Evolutionary conservation across 1,139 yeast genomes (phyloP), one percentile per base, ranked within the genome.

Genomic region (Wickerhamiella pararugosa): DNA sequence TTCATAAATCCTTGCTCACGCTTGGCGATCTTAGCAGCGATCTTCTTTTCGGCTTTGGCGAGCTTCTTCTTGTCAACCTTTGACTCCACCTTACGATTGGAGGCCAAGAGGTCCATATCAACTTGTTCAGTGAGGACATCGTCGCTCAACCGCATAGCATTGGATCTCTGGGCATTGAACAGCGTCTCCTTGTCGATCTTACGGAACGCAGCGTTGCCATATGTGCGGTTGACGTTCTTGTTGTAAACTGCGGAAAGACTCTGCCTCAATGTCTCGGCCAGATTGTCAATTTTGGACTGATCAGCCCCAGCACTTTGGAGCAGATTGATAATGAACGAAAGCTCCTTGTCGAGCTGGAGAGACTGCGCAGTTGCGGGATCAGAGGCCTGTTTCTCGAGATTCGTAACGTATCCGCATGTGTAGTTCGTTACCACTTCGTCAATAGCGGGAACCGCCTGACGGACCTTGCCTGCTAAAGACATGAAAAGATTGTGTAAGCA

Each of bases 11-110:
- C 82, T 57, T 79, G 77, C 54, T 82, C 82, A 60, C 96, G 77
- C 67, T 90, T 87, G 38, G 95, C 96, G 51, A 87, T 87, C 63
- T 90, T 90, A 57, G 90, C 86, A 32, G 96, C 96, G 60, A 90
- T 87, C 68, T 90, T 90, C 57, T 87, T 75, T 66, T 90, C 98
- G 47, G 95, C 98, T 64, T 90, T 90, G 59, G 87, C 96, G 58
- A 90, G 74, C 63, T 90, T 90, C 76, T 86, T 87, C 69, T 79
- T 81, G 61, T 90, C 98, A 40, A 90, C 99, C 57, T 93, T 75
- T 44, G 92, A 78, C 60, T 90, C 97, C 66, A 86, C 80, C 54
- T 79, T 78, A 63, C 95, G 73, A 36, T 37, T 44, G 41, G 96
- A 95, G 1, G 93, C 71, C 51, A 87, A 92, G 49, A 64, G 59